Conservation (phyloP, 345 rosid species). For the Sisymbrium altissimum region DNA sequence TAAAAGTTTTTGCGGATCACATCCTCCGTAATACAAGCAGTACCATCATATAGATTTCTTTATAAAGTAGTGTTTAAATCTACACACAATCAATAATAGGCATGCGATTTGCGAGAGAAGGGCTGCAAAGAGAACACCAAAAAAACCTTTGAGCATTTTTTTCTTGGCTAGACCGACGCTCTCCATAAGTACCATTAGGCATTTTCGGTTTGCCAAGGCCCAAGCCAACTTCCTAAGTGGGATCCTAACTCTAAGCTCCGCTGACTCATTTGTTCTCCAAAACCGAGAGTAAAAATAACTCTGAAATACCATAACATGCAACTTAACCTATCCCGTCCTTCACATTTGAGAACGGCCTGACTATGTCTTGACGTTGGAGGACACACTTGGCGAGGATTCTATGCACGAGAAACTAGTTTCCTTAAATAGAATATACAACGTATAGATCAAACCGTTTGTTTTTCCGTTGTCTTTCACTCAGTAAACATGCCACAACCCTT, state of each 20-base stretch:
- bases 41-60: background rate
- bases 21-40: background rate
- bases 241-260: background rate
- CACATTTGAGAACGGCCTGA: background rate
- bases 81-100: background rate
- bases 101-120: background rate
- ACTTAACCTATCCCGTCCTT: background rate
- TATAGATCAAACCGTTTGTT: conserved; percentile 3
- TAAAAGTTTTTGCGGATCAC: too few species aligned
- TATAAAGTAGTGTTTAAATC: background rate
- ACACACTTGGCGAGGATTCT: background rate
- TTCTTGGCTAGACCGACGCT: background rate
- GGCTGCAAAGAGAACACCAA: background rate
- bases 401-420: background rate
- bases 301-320: background rate
- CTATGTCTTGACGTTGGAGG: background rate
- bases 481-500: conserved; percentile 24
- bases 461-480: background rate
- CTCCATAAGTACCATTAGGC: background rate
- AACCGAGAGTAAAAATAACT: background rate
- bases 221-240: background rate
- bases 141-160: background rate
- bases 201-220: background rate
- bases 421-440: background rate
- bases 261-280: background rate